Evolutionary conservation across 345 rosid species (phyloP).

Genomic region (Ceriops tagal): DNA sequence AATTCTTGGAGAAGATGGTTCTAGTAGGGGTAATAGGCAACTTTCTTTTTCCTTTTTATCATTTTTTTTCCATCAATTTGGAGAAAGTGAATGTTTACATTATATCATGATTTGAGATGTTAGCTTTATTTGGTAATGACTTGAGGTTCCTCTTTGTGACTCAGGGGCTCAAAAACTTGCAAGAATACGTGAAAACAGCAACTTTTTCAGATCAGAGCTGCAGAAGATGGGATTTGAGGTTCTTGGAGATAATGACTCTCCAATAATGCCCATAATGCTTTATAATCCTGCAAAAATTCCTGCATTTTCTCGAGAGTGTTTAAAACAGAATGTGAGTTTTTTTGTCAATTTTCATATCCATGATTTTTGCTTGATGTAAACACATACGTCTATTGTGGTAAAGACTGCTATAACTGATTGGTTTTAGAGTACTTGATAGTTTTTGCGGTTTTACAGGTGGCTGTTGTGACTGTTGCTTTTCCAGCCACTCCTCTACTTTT

Average conservation of each 20-base stretch:
- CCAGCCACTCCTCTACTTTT: conserved; percentile 41
- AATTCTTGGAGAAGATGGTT: conserved; percentile 92
- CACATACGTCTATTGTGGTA: neutral
- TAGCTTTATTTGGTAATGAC: neutral
- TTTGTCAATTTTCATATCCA: neutral
- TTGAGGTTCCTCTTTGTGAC: conserved; percentile 1
- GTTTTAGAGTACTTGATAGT: neutral
- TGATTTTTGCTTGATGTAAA: no score
- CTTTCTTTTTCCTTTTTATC: neutral
- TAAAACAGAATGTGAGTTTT: conserved; percentile 56
- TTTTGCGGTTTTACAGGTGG: conserved; percentile 17
- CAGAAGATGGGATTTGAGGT: conserved; percentile 96
- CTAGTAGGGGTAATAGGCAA: conserved; percentile 62
- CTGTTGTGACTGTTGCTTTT: conserved; percentile 17
- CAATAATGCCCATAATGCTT: conserved; percentile 98
- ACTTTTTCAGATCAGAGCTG: conserved; percentile 87
- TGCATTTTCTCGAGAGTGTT: conserved; percentile 92
- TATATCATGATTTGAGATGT: neutral
- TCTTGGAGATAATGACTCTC: conserved; percentile 95
- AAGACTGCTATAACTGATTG: neutral
- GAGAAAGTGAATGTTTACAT: neutral
- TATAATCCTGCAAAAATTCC: conserved; percentile 96
- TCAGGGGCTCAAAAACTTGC: conserved; percentile 91
- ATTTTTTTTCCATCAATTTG: neutral
- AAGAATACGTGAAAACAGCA: conserved; percentile 87